Percentiles rank a stretch among this genome's conserved stretches.
These are phyloP conservation scores for Telfairia occidentalis DNA, from an alignment of 331 rosid genomes.

Conservation along the genomic window DNA sequence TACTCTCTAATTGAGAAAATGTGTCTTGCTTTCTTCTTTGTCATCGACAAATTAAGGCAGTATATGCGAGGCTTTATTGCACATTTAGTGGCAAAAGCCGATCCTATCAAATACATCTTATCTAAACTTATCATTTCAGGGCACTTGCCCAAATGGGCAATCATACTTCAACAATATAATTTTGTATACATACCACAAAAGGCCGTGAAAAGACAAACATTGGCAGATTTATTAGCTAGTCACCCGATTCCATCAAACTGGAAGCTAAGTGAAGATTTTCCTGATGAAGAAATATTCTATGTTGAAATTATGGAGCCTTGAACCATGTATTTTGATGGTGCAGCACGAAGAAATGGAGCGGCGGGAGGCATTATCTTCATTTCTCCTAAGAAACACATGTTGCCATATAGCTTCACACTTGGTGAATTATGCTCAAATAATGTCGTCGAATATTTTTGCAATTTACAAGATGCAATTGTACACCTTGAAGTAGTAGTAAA, in stretches of 20 bases:
- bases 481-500: too few species aligned
- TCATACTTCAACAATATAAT: background rate
- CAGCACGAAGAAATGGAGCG: background rate
- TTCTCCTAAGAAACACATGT: background rate
- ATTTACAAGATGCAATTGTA: too few species aligned
- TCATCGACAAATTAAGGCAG: background rate
- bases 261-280: background rate
- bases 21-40: background rate
- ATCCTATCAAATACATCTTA: background rate
- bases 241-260: background rate
- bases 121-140: background rate
- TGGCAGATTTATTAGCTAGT: too few species aligned
- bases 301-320: background rate
- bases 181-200: background rate
- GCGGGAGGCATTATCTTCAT: background rate
- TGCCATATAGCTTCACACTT: background rate
- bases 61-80: background rate
- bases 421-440: background rate
- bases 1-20: background rate
- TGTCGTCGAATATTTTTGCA: background rate
- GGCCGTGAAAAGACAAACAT: background rate
- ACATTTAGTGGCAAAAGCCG: background rate
- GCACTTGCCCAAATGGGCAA: too few species aligned
- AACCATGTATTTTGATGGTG: background rate
- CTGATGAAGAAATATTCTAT: background rate